Percentiles rank a stretch among this genome's conserved stretches.
Evolutionary conservation across 2,329 filamentous ascomycete species (phyloP).

Genomic region (Pseudogymnoascus sp.): DNA sequence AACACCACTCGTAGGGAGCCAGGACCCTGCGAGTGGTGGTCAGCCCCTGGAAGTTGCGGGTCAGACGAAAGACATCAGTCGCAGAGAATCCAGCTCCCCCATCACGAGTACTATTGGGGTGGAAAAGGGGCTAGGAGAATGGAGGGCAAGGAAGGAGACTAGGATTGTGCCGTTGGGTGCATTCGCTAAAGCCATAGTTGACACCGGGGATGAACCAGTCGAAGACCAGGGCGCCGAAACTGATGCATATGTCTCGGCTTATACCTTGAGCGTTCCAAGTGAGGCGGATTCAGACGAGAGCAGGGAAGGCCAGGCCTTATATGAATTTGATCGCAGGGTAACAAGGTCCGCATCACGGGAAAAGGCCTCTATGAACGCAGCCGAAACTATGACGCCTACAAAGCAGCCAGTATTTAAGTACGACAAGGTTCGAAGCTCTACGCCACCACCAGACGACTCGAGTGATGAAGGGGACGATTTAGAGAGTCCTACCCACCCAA

Average conservation of each 20-base stretch:
- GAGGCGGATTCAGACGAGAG: not conserved
- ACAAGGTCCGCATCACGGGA: not conserved
- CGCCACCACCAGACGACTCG: not conserved
- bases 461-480: not conserved
- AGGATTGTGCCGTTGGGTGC: not conserved
- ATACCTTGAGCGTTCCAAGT: not conserved
- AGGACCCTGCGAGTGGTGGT: conserved; percentile 30
- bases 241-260: not conserved
- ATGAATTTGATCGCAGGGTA: not conserved
- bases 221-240: not conserved
- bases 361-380: not conserved
- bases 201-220: not conserved
- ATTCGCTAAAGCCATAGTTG: not conserved
- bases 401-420: not conserved
- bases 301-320: not conserved
- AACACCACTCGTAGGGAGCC: conserved; percentile 29
- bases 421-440: not conserved
- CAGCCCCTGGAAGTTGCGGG: conserved; percentile 22
- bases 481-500: not conserved
- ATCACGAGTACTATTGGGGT: not conserved
- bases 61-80: not conserved
- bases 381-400: not conserved
- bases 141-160: not conserved
- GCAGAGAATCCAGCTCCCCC: not conserved
- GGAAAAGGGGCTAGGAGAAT: not conserved